Conservation (phyloP, 371 early-diverging fungal species). For the Actinomucor elegans region DNA sequence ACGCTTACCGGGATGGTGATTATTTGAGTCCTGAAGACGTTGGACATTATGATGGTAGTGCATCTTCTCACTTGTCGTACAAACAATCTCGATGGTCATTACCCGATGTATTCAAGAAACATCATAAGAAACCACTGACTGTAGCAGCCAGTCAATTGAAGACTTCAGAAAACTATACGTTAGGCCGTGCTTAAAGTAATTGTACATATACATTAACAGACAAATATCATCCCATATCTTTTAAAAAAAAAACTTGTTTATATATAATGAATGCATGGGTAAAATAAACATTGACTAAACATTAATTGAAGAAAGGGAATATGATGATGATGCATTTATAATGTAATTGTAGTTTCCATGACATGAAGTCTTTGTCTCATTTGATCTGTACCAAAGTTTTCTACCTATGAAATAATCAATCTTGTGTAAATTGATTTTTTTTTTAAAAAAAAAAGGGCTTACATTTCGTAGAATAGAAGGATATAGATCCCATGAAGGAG, state of each 20-base stretch:
- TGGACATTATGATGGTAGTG: background rate
- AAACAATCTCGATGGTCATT: conserved; percentile 25
- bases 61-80: conserved; percentile 1
- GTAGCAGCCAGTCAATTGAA: conserved; percentile 25
- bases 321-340: background rate
- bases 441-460: conserved; percentile 13
- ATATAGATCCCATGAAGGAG: conserved; percentile 43
- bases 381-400: conserved; percentile 46
- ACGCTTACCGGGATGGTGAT: conserved; percentile 37
- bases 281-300: no score
- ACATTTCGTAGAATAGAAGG: conserved; percentile 42
- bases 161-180: conserved; percentile 39
- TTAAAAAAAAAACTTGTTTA: background rate
- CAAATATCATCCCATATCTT: background rate
- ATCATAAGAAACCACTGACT: conserved; percentile 1
- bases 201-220: background rate
- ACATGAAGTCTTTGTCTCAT: conserved; percentile 41
- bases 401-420: conserved; percentile 28
- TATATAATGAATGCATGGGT: background rate
- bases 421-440: background rate
- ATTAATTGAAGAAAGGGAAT: background rate
- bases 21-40: conserved; percentile 25
- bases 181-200: conserved; percentile 1
- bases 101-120: conserved; percentile 14
- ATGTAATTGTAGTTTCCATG: conserved; percentile 24